A percentile compares a stretch with the other conserved stretches of the same genome.
Conservation (phyloP, 2,329 filamentous ascomycete genomes). For the Bertia moriformis region DNA sequence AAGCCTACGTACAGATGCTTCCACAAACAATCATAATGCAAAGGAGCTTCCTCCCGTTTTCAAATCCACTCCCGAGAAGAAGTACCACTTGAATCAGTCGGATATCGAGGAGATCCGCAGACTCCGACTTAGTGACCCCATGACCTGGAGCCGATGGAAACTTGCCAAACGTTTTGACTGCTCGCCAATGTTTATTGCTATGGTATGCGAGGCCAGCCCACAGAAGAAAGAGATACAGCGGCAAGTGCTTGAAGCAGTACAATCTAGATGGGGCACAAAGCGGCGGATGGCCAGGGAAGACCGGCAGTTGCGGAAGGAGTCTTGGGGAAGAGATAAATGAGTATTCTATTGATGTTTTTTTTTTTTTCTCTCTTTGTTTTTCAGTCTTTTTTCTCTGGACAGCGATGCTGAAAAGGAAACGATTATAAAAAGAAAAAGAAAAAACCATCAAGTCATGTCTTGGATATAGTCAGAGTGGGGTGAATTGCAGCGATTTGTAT, state of each 20-base stretch:
- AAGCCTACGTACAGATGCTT: not conserved
- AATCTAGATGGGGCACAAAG: not conserved
- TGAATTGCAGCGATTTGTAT: too few relatives aligned
- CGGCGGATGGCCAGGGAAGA: not conserved
- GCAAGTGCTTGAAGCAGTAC: not conserved
- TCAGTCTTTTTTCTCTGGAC: too few relatives aligned
- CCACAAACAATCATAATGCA: not conserved
- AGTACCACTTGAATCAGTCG: not conserved
- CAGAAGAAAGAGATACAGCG: not conserved
- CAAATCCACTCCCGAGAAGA: not conserved
- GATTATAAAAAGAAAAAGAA: too few relatives aligned
- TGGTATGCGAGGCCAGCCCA: slow-evolving; percentile 1
- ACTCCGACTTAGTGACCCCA: not conserved
- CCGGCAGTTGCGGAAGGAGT: not conserved
- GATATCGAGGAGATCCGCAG: slow-evolving; percentile 1
- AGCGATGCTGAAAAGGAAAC: too few relatives aligned
- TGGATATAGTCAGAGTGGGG: too few relatives aligned
- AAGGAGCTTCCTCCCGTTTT: not conserved
- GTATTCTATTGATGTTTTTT: not conserved
- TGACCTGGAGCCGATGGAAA: slow-evolving; percentile 1
- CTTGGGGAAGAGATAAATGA: not conserved
- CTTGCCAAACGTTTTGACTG: slow-evolving; percentile 1
- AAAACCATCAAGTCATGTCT: too few relatives aligned
- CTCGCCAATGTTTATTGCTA: not conserved
- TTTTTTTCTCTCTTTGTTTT: too few relatives aligned